Base-by-base conservation (phyloP, 2,329 filamentous ascomycete species). In the Aspergillus jensenii region DNA sequence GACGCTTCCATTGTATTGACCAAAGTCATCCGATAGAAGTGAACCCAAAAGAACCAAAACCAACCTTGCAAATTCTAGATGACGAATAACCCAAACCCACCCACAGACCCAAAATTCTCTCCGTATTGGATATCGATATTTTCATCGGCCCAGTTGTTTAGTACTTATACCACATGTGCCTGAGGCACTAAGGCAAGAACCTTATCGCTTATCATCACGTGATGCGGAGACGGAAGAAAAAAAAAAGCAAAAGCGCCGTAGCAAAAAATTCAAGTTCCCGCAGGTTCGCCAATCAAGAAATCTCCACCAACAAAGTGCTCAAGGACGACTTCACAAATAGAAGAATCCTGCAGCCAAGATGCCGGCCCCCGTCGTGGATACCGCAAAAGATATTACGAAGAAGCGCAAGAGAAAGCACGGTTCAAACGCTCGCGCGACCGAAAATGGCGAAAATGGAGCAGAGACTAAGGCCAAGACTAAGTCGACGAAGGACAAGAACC, bases 401-500 rank as follows among this genome's bases (percentile, higher is more conserved):
- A 79, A 78, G 66, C 71, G 76, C 53, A 79, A 79, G 72, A 77
- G 76, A 72, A 78, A 75, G 71, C 76, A 78, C 57, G 65, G 60
- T 44, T 55, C 53, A 47, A 54, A 60, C 59, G 64, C 64, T 46
- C 66, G 67, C 59, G 50, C 58, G 51, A 59, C 65, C 52, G 65
- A 68, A 37, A 63, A 68, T 45, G 69, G 69, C 27, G 69, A 37
- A 15, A 37, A 37, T 37, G 35, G 35, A 59, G 63, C 68, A 17
- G 62, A 56, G 62, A 53, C 65, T 48, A 56, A 60, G 19, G 65
- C 66, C 55, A 67, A 65, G 59, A 57, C 56, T 37, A 47, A 54
- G 52, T 17, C 23, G 12, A 55, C 39, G 12, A 65, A 68, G 56
- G 69, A 61, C 31, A 58, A 59, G 52, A 56, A 60, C 14, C n/a